These are phyloP conservation scores for Dendrobium huoshanense DNA, from an alignment of 106 monocot genomes.

Conservation along the genomic window DNA sequence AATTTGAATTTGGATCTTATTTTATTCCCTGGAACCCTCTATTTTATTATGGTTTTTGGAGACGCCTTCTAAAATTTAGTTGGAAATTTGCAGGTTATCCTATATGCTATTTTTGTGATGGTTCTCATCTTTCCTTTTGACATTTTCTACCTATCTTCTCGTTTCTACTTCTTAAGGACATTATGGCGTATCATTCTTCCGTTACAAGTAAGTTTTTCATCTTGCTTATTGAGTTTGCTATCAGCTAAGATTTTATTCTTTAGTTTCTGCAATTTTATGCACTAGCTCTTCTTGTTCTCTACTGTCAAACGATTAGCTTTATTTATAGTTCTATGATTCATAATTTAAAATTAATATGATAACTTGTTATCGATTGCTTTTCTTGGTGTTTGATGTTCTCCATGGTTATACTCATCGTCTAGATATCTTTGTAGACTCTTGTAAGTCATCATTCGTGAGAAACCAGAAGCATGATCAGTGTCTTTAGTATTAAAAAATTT, in stretches of 20 bases:
- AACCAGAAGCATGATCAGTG: background rate
- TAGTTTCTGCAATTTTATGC: background rate
- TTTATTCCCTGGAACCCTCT: background rate
- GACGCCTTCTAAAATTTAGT: background rate
- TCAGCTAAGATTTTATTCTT: background rate
- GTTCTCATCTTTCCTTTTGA: constrained; percentile 88
- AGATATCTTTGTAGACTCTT: background rate
- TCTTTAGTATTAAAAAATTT: background rate
- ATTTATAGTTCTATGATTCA: background rate
- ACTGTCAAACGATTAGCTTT: background rate
- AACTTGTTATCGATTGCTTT: background rate
- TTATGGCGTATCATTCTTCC: constrained; percentile 81
- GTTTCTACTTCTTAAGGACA: constrained; percentile 81
- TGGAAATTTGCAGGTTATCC: constrained; percentile 58
- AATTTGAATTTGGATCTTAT: background rate
- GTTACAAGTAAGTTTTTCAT: constrained; percentile 54
- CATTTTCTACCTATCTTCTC: constrained; percentile 86
- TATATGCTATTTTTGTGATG: constrained; percentile 68
- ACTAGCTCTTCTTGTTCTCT: background rate
- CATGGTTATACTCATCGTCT: background rate
- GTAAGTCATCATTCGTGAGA: background rate
- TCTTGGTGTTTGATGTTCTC: background rate
- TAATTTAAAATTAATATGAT: background rate
- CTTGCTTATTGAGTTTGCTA: background rate
- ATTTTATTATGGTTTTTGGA: background rate